phyloP scores from a whole-genome alignment of 2,329 filamentous ascomycete genomes.

The Aurifilum marmelostoma region DNA sequence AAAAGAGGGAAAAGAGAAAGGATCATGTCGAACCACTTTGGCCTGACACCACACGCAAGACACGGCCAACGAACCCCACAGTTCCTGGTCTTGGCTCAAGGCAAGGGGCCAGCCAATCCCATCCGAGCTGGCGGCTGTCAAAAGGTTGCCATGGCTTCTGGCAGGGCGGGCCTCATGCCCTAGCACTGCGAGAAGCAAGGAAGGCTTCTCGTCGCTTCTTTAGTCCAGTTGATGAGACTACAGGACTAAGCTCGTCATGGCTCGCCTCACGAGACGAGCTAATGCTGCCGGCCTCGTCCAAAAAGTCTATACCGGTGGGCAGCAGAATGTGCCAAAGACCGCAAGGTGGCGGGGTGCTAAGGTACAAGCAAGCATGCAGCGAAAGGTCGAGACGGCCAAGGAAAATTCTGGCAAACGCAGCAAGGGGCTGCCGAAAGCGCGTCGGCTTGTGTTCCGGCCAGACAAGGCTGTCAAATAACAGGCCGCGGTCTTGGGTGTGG shows the following conservation, averaged over 20 bases:
- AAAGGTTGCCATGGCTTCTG: slow-evolving; percentile 21
- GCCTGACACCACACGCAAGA: slow-evolving; percentile 1
- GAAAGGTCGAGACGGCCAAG: background rate
- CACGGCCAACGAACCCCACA: slow-evolving; percentile 20
- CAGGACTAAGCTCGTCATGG: background rate
- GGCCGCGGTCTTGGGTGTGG: slow-evolving; percentile 1
- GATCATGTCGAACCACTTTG: background rate
- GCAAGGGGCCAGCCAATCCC: slow-evolving; percentile 19
- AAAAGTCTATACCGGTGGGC: background rate
- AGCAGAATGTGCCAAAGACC: background rate
- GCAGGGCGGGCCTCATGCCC: slow-evolving; percentile 16
- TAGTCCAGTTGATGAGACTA: slow-evolving; percentile 9
- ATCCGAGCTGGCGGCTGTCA: slow-evolving; percentile 26
- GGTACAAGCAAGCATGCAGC: background rate
- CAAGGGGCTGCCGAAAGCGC: background rate
- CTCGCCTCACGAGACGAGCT: background rate
- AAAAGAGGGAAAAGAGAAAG: background rate
- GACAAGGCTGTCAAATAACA: background rate
- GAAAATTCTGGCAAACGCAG: background rate
- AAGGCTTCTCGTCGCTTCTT: slow-evolving; percentile 9
- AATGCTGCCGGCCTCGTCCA: background rate
- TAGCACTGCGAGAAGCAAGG: slow-evolving; percentile 2
- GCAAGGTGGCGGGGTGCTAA: background rate
- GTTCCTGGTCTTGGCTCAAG: slow-evolving; percentile 16
- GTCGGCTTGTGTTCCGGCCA: slow-evolving; percentile 10